Conservation (phyloP, 2,329 filamentous ascomycete genomes). For the Chaetomiaceae sp. region DNA sequence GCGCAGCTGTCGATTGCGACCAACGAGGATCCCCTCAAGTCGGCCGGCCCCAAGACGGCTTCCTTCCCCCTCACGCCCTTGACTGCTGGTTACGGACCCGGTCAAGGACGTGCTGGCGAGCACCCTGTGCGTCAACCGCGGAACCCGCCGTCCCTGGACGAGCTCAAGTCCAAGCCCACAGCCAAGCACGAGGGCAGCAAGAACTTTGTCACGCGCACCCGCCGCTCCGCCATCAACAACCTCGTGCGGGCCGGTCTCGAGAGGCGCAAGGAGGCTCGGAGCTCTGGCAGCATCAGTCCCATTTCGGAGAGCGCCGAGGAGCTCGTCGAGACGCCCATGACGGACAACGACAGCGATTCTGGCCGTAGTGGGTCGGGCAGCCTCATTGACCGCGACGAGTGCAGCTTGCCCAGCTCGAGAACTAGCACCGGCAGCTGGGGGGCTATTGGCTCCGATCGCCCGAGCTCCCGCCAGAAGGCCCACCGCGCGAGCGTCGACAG, state of each 20-base stretch:
- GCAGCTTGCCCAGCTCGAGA: conserved; percentile 67
- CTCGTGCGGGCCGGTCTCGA: conserved; percentile 85
- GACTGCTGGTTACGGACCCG: conserved; percentile 79
- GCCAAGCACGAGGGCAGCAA: conserved; percentile 92
- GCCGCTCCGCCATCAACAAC: conserved; percentile 86
- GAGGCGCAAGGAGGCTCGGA: conserved; percentile 71
- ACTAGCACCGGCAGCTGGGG: conserved; percentile 69
- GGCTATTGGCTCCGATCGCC: conserved; percentile 83
- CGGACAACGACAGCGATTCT: conserved; percentile 70
- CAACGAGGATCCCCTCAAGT: conserved; percentile 47
- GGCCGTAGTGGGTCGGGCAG: conserved; percentile 73
- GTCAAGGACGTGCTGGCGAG: conserved; percentile 87
- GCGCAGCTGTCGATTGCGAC: conserved; percentile 39
- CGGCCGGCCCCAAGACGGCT: conserved; percentile 69
- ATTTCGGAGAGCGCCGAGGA: conserved; percentile 74
- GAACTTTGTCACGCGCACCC: conserved; percentile 92
- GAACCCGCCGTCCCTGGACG: conserved; percentile 85
- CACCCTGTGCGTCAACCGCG: conserved; percentile 91
- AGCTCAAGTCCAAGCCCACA: conserved; percentile 83
- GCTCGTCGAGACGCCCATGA: conserved; percentile 57
- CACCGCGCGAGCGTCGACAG: conserved; percentile 57
- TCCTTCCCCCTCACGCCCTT: conserved; percentile 74
- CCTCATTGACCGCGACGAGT: conserved; percentile 62
- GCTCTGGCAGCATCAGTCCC: conserved; percentile 77
- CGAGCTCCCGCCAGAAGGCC: conserved; percentile 63